A percentile compares a stretch with the other conserved stretches of the same genome.
These are phyloP conservation scores for Besnoitia besnoiti DNA, from an alignment of 169 alveolate genomes.

Conservation along the genomic window DNA sequence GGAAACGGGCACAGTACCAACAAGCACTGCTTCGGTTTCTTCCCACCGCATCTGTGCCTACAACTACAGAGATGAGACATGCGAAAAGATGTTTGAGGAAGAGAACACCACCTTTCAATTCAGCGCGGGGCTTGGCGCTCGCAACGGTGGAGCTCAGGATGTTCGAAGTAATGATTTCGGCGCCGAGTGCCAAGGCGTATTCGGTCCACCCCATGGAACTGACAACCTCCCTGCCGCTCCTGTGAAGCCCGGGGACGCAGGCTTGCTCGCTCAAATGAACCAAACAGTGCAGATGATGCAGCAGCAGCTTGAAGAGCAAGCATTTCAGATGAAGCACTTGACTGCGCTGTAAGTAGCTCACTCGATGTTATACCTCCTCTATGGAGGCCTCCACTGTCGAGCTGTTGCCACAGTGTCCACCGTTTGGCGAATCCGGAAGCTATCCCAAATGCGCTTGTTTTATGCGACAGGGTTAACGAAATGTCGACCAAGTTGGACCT, in stretches of 20 bases:
- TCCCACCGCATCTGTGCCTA: not conserved
- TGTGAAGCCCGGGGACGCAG: not conserved
- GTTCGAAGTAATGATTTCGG: not conserved
- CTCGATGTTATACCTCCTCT: not conserved
- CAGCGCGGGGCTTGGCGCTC: not conserved
- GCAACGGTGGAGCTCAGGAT: not conserved
- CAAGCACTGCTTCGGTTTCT: not conserved
- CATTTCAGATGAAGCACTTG: not conserved
- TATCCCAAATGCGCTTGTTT: not conserved
- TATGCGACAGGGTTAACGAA: not conserved
- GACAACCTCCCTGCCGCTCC: not conserved
- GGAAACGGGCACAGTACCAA: not conserved
- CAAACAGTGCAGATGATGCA: not conserved
- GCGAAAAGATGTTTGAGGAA: not conserved
- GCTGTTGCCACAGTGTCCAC: no score
- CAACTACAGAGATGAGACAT: not conserved
- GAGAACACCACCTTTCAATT: not conserved
- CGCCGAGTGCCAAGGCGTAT: not conserved
- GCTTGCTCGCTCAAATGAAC: constrained; percentile 1
- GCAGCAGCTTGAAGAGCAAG: constrained; percentile 8
- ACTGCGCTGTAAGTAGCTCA: not conserved
- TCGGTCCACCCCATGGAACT: not conserved
- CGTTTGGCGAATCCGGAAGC: not conserved
- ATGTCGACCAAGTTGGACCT: not conserved
- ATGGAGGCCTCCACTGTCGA: no score